These are phyloP conservation scores for Extremus antarcticus DNA, from an alignment of 495 filamentous ascomycete genomes.

Conservation along the genomic window DNA sequence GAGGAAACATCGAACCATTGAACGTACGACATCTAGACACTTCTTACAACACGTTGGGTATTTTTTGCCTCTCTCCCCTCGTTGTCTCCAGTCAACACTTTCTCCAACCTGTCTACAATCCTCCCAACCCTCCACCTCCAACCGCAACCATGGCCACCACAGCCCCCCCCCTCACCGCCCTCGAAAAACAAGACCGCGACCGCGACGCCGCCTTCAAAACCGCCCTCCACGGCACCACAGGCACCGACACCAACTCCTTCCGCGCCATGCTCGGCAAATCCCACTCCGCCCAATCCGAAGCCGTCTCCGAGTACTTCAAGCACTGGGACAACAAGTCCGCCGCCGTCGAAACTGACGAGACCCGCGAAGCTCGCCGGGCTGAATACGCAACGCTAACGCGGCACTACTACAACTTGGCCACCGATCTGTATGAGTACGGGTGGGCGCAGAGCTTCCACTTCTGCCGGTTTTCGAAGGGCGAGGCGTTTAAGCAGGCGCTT, in stretches of 20 bases:
- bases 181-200: conserved; percentile 68
- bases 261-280: conserved; percentile 80
- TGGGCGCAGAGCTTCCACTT: conserved; percentile 97
- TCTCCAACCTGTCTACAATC: no score
- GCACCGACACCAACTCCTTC: conserved; percentile 60
- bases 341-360: conserved; percentile 67
- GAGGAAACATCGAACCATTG: no score
- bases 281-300: conserved; percentile 68
- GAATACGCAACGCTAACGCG: conserved; percentile 93
- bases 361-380: conserved; percentile 67
- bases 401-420: conserved; percentile 98
- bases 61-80: no score
- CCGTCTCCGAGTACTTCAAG: conserved; percentile 98
- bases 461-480: conserved; percentile 85
- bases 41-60: no score
- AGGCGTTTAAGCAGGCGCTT: conserved; percentile 85
- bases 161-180: conserved; percentile 2
- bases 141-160: background rate
- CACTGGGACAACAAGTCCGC: conserved; percentile 95
- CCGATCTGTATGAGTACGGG: conserved; percentile 94
- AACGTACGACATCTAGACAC: no score
- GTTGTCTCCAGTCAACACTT: no score
- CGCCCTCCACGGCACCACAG: conserved; percentile 79
- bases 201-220: conserved; percentile 93
- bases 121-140: no score